Percentiles rank a stretch among this genome's conserved stretches.
Evolutionary conservation across 2,329 filamentous ascomycete genomes (phyloP).

Genomic region (Penicillium sp.): DNA sequence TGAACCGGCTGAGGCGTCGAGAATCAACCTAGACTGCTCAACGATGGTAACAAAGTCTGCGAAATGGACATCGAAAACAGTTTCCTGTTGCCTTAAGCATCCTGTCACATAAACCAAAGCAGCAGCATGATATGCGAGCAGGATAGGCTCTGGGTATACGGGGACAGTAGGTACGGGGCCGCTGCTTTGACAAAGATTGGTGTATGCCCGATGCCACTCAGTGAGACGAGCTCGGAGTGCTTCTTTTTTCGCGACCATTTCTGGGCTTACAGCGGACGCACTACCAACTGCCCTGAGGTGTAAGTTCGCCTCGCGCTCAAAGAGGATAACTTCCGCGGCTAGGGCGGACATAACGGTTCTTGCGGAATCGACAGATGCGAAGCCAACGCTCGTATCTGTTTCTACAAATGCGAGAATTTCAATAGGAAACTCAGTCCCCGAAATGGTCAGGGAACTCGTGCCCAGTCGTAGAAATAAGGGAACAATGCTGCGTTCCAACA

Average conservation of each 20-base stretch:
- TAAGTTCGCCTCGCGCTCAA: conserved; percentile 14
- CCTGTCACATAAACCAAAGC: conserved; percentile 12
- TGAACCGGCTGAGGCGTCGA: conserved; percentile 5
- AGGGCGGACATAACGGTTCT: conserved; percentile 7
- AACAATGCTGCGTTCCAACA: conserved; percentile 27
- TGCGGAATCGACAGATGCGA: conserved; percentile 8
- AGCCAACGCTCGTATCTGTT: neutral
- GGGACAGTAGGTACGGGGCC: neutral
- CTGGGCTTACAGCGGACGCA: neutral
- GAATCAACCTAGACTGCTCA: conserved; percentile 5
- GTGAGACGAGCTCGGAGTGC: neutral
- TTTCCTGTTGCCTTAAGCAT: conserved; percentile 14
- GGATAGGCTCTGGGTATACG: conserved; percentile 5
- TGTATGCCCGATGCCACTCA: conserved; percentile 11
- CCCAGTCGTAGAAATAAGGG: conserved; percentile 29
- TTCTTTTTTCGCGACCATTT: conserved; percentile 5
- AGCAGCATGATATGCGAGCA: conserved; percentile 9
- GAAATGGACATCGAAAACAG: conserved; percentile 14
- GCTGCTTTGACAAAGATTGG: neutral
- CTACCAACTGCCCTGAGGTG: conserved; percentile 2
- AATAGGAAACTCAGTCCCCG: conserved; percentile 4
- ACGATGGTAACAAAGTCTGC: conserved; percentile 12
- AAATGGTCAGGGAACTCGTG: conserved; percentile 14
- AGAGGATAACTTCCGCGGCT: conserved; percentile 9
- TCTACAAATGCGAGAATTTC: conserved; percentile 11